Conservation (phyloP, 2,329 filamentous ascomycete genomes). For the Laburnicola sp. region DNA sequence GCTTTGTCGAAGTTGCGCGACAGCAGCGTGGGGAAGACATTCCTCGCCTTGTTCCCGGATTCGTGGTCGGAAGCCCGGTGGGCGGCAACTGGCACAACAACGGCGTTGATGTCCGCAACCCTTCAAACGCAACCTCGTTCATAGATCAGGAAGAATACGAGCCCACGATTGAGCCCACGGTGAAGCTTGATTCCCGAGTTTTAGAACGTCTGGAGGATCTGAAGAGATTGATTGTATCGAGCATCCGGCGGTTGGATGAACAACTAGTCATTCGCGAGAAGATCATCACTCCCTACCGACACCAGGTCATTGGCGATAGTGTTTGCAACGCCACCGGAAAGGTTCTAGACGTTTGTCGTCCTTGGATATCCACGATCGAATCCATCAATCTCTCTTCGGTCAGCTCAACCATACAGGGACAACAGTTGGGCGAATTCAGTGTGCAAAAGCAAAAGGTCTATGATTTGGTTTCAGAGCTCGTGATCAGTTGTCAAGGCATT, state of each 20-base stretch:
- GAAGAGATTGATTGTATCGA: constrained; percentile 81
- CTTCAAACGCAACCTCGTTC: constrained; percentile 67
- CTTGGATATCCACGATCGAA: constrained; percentile 87
- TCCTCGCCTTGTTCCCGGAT: constrained; percentile 88
- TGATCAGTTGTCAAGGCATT: constrained; percentile 87
- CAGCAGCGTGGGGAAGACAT: constrained; percentile 93
- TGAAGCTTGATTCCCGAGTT: constrained; percentile 73
- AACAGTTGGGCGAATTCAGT: constrained; percentile 83
- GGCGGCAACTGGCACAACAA: constrained; percentile 86
- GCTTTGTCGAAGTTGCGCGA: constrained; percentile 92
- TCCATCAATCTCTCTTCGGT: constrained; percentile 85
- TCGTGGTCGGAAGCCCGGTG: constrained; percentile 79
- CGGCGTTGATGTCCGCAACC: constrained; percentile 65
- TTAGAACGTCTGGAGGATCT: constrained; percentile 84
- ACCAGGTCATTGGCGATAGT: constrained; percentile 78
- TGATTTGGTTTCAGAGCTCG: constrained; percentile 86
- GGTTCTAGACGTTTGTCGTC: constrained; percentile 84
- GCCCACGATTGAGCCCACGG: constrained; percentile 68
- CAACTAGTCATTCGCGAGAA: constrained; percentile 77
- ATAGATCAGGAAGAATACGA: constrained; percentile 88
- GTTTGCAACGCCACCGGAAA: constrained; percentile 77
- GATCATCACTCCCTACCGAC: constrained; percentile 75
- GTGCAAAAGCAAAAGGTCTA: constrained; percentile 92
- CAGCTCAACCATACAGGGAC: constrained; percentile 76
- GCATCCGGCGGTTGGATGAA: constrained; percentile 85